These are phyloP conservation scores for Microstegium vimineum DNA, from an alignment of 176 grass and related monocot genomes.

Conservation along the genomic window DNA sequence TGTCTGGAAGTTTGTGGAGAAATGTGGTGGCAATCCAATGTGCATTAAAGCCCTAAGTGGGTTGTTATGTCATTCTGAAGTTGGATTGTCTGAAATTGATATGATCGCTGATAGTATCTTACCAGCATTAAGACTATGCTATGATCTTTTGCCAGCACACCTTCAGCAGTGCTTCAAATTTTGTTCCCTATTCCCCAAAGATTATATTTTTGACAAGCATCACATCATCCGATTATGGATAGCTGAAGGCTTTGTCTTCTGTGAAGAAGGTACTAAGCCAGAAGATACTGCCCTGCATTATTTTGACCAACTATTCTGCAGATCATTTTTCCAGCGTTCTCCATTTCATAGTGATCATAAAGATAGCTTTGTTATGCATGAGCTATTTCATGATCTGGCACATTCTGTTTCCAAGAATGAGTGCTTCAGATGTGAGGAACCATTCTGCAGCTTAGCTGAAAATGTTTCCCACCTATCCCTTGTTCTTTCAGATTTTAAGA, in stretches of 20 bases:
- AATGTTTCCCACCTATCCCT: slow-evolving; percentile 2
- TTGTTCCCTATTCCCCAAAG: slow-evolving; percentile 8
- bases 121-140: neutral
- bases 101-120: neutral
- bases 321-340: slow-evolving; percentile 5
- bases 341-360: neutral
- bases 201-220: neutral
- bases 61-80: neutral
- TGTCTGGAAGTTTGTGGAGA: neutral
- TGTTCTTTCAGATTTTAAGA: neutral
- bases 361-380: neutral
- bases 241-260: neutral
- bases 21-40: neutral
- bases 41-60: neutral
- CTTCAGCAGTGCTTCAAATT: slow-evolving; percentile 13
- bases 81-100: neutral
- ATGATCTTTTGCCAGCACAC: slow-evolving; percentile 2
- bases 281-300: neutral
- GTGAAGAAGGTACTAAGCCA: neutral
- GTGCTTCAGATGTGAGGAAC: neutral
- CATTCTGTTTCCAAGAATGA: neutral
- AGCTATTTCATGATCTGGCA: slow-evolving; percentile 13
- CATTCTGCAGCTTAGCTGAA: neutral
- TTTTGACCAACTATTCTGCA: neutral
- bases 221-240: neutral